Evolutionary conservation across 2,329 filamentous ascomycete genomes (phyloP).

Genomic region (Blastomyces silverae): DNA sequence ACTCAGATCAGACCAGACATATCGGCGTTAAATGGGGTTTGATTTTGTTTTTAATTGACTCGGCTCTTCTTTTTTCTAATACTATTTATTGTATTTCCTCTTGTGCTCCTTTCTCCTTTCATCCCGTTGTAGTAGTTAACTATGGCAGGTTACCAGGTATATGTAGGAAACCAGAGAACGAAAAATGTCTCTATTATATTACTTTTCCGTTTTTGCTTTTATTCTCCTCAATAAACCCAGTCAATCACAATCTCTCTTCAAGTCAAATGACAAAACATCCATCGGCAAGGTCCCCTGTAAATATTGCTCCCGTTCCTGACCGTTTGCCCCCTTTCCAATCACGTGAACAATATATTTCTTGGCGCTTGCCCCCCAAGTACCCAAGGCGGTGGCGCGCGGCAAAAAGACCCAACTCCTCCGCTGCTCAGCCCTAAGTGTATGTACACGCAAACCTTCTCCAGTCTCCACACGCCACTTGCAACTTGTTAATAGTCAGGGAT

Average conservation of each 20-base stretch:
- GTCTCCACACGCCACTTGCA: background rate
- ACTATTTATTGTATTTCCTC: background rate
- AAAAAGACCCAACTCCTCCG: background rate
- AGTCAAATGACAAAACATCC: no score
- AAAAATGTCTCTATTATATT: no score
- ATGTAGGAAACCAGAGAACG: no score
- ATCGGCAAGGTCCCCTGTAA: no score
- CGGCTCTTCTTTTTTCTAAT: background rate
- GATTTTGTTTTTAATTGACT: background rate
- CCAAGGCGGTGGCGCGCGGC: background rate
- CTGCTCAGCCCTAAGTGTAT: background rate
- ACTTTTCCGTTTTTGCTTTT: background rate
- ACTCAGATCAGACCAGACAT: slow-evolving; percentile 4
- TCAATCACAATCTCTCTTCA: no score
- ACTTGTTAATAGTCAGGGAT: background rate
- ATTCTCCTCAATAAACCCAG: no score
- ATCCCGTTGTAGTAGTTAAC: no score
- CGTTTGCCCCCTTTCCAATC: background rate
- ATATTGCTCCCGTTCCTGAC: no score
- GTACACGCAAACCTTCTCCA: background rate
- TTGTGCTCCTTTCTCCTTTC: background rate
- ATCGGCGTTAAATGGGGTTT: slow-evolving; percentile 2
- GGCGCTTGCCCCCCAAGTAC: no score
- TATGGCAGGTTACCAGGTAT: no score
- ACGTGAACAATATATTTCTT: background rate